Percentiles rank a stretch among this genome's conserved stretches.
Evolutionary conservation across 768 basidiomycete genomes (phyloP).

Genomic region (Lanmaoa pseudosensibilis): DNA sequence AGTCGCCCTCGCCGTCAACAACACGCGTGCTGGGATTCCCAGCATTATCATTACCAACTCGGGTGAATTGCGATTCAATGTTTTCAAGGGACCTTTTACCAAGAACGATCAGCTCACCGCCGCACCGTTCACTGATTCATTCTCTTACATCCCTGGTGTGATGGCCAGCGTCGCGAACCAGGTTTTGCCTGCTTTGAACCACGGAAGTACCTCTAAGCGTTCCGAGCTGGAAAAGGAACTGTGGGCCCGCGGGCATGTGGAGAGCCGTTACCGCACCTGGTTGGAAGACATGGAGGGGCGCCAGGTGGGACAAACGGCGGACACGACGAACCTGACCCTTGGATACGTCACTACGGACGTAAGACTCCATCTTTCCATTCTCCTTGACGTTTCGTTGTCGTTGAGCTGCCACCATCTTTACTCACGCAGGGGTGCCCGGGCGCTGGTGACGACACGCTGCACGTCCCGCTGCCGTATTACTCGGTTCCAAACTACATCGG

Average conservation of each 20-base stretch:
- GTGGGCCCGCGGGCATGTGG: constrained; percentile 49
- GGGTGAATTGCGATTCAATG: constrained; percentile 63
- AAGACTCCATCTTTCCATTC: constrained; percentile 21
- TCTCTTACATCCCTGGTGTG: constrained; percentile 61
- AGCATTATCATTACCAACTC: constrained; percentile 67
- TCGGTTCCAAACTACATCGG: constrained; percentile 56
- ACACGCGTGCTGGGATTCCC: constrained; percentile 57
- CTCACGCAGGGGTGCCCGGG: constrained; percentile 61
- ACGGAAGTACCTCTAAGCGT: constrained; percentile 28
- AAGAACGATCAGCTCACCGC: constrained; percentile 79
- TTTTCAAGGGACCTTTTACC: constrained; percentile 70
- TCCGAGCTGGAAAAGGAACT: constrained; percentile 21
- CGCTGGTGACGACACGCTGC: constrained; percentile 70
- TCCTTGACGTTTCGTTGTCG: not conserved
- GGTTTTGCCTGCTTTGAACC: constrained; percentile 56
- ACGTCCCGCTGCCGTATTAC: constrained; percentile 60
- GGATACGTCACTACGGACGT: constrained; percentile 79
- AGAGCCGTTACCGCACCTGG: constrained; percentile 53
- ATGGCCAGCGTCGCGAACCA: constrained; percentile 48
- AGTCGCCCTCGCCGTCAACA: constrained; percentile 58
- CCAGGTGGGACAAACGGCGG: constrained; percentile 29
- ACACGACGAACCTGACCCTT: constrained; percentile 51
- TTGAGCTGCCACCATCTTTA: too few species aligned
- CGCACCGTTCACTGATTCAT: constrained; percentile 65
- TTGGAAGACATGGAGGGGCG: constrained; percentile 53